phyloP scores from a whole-genome alignment of 768 basidiomycete genomes.

The Psilocybe subaeruginosa region DNA sequence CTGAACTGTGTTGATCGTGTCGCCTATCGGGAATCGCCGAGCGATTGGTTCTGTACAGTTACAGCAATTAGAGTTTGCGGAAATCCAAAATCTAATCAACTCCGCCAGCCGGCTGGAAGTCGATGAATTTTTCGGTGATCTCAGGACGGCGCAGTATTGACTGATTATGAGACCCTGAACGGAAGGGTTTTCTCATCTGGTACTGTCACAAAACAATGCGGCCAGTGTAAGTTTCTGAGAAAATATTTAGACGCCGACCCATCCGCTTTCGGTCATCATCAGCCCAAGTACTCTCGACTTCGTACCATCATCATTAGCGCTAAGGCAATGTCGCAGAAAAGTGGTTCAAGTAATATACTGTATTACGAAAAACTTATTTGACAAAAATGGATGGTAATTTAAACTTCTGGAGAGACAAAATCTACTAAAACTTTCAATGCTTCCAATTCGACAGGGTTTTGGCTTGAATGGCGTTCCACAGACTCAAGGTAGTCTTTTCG shows the following conservation, averaged over 20 bases:
- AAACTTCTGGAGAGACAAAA: conserved; percentile 18
- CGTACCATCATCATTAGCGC: too few relatives aligned
- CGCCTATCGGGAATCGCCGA: conserved; percentile 37
- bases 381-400: not conserved
- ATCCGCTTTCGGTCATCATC: not conserved
- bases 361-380: not conserved
- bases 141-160: too few relatives aligned
- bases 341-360: too few relatives aligned
- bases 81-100: not conserved
- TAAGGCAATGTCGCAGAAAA: too few relatives aligned
- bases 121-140: too few relatives aligned
- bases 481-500: conserved; percentile 23
- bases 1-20: conserved; percentile 36
- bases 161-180: too few relatives aligned
- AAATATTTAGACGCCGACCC: not conserved
- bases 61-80: conserved; percentile 29
- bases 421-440: conserved; percentile 22
- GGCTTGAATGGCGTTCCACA: conserved; percentile 18
- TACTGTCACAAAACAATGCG: too few relatives aligned
- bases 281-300: too few relatives aligned
- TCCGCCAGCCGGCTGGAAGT: not conserved
- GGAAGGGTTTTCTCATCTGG: too few relatives aligned
- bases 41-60: conserved; percentile 39
- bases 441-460: conserved; percentile 15
- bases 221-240: not conserved